Conservation (phyloP, 495 filamentous ascomycete genomes). For the Penicillium pancosmium region DNA sequence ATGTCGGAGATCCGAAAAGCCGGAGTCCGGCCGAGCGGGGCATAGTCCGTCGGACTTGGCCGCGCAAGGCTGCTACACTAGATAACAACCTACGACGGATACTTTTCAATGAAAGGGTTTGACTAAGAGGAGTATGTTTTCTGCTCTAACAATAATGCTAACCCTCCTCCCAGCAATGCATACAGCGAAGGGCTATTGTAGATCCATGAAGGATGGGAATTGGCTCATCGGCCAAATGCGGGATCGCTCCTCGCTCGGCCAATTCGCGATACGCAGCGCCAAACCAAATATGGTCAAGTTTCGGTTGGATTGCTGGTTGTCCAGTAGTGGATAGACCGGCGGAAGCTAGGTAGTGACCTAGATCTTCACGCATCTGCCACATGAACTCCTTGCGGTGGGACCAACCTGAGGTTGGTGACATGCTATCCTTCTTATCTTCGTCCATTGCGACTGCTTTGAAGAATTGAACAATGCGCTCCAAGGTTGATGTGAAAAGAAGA, state of each 20-base stretch:
- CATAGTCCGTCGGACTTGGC: slow-evolving; percentile 5
- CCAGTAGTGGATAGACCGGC: background rate
- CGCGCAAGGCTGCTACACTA: background rate
- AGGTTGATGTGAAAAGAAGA: slow-evolving; percentile 33
- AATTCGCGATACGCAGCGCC: slow-evolving; percentile 30
- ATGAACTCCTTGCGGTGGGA: slow-evolving; percentile 32
- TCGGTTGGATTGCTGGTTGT: slow-evolving; percentile 1
- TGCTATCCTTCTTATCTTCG: slow-evolving; percentile 11
- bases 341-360: slow-evolving; percentile 24
- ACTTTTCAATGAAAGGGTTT: too few species aligned
- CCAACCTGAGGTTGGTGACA: slow-evolving; percentile 18
- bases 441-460: slow-evolving; percentile 28
- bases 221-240: slow-evolving; percentile 27
- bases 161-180: slow-evolving; percentile 22
- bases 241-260: slow-evolving; percentile 24
- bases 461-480: slow-evolving; percentile 30
- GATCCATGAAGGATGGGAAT: slow-evolving; percentile 30
- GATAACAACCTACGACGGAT: too few species aligned
- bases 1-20: slow-evolving; percentile 23
- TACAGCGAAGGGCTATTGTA: slow-evolving; percentile 20
- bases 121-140: background rate
- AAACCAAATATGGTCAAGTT: slow-evolving; percentile 33
- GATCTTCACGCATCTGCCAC: slow-evolving; percentile 30
- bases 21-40: slow-evolving; percentile 15
- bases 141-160: background rate